A percentile compares a stretch with the other conserved stretches of the same genome.
Conservation (phyloP, 257 asterid genomes). For the Solanum chilense region DNA sequence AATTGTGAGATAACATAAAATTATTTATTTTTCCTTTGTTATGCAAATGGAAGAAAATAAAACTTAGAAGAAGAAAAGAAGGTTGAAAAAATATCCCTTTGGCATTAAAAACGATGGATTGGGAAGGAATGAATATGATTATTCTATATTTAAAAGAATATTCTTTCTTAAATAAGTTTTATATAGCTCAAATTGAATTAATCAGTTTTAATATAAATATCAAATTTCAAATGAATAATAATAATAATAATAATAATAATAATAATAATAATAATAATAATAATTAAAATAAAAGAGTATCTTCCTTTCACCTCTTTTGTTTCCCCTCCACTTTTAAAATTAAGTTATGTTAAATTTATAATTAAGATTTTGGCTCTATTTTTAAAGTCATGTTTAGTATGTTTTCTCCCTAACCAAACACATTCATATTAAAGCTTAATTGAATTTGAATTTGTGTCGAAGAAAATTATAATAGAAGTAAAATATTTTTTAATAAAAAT, state of each 20-base stretch:
- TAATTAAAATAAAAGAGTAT: fast-evolving
- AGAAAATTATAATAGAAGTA: too few relatives aligned
- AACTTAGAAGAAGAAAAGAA: not conserved
- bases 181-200: too few relatives aligned
- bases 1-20: not conserved
- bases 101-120: not conserved
- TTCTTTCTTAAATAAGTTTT: too few relatives aligned
- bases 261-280: too few relatives aligned
- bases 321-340: not conserved
- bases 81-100: not conserved
- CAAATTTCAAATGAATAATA: too few relatives aligned
- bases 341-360: not conserved
- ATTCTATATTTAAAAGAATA: not conserved
- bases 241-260: too few relatives aligned
- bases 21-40: too few relatives aligned
- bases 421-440: too few relatives aligned
- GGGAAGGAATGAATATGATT: not conserved
- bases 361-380: not conserved
- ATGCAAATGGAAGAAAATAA: not conserved
- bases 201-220: too few relatives aligned
- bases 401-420: not conserved
- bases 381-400: not conserved
- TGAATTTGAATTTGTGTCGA: too few relatives aligned
- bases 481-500: too few relatives aligned
- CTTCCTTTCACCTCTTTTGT: not conserved